Percentiles rank a stretch among this genome's conserved stretches.
Conservation (phyloP, 1,139 yeast genomes). For the Debaryomycetaceae sp. region DNA sequence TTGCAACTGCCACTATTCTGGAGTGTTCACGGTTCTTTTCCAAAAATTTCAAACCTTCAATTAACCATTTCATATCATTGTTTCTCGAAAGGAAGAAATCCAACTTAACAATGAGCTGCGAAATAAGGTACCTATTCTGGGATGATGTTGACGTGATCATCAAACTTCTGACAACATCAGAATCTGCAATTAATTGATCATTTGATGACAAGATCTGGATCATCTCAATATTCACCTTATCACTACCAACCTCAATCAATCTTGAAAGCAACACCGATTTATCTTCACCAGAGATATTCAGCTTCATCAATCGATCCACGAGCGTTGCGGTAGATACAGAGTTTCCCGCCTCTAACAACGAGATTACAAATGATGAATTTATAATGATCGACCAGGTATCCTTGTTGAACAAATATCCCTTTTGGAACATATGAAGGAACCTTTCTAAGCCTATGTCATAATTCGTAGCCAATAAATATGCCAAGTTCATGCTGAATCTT, state of each 20-base stretch:
- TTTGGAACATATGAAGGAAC: conserved; percentile 25
- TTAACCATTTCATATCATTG: conserved; percentile 15
- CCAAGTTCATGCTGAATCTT: conserved; percentile 23
- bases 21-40: conserved; percentile 7
- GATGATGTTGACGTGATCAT: conserved; percentile 12
- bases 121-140: conserved; percentile 19
- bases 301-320: conserved; percentile 22
- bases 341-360: conserved; percentile 14
- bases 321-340: conserved; percentile 20
- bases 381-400: conserved; percentile 34
- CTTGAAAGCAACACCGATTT: conserved; percentile 14
- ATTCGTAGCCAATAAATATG: conserved; percentile 27
- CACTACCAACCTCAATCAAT: conserved; percentile 24
- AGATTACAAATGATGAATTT: conserved; percentile 26
- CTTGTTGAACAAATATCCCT: conserved; percentile 28
- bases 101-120: conserved; percentile 11
- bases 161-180: conserved; percentile 10
- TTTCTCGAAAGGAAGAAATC: conserved; percentile 10
- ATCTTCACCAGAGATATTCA: conserved; percentile 13
- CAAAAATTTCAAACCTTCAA: conserved; percentile 17
- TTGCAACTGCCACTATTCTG: conserved; percentile 8
- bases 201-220: conserved; percentile 13
- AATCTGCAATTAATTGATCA: conserved; percentile 8
- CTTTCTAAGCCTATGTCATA: conserved; percentile 23
- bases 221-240: conserved; percentile 26